Percentiles rank a stretch among this genome's conserved stretches.
Evolutionary conservation across 495 filamentous ascomycete genomes (phyloP).

Genomic region (Penicillium flavigenum): DNA sequence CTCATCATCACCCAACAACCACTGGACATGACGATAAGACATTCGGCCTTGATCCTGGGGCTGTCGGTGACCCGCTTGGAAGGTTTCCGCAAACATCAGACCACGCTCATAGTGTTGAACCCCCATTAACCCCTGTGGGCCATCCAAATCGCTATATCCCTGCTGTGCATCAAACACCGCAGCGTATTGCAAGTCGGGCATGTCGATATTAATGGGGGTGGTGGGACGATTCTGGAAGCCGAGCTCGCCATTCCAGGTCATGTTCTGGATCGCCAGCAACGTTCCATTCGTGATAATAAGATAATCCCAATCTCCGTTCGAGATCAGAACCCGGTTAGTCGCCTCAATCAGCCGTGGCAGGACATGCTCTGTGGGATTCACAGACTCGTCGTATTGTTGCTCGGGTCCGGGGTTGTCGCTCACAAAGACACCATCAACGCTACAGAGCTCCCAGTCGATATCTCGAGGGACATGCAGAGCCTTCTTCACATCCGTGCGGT

Average conservation of each 20-base stretch:
- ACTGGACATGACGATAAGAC: constrained; percentile 8
- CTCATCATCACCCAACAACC: constrained; percentile 8
- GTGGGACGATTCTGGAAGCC: constrained; percentile 4
- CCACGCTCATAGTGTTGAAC: constrained; percentile 9
- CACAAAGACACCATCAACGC: constrained; percentile 5
- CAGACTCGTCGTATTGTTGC: neutral
- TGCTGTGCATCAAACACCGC: neutral
- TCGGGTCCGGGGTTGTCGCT: neutral
- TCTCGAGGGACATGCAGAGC: constrained; percentile 3
- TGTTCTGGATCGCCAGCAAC: constrained; percentile 62
- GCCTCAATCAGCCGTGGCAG: constrained; percentile 4
- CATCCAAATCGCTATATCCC: neutral
- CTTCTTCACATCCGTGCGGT: constrained; percentile 5
- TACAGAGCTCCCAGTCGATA: constrained; percentile 7
- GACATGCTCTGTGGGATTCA: constrained; percentile 3
- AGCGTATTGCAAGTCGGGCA: constrained; percentile 5
- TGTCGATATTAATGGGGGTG: neutral
- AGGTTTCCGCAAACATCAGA: constrained; percentile 9
- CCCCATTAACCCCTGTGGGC: constrained; percentile 6
- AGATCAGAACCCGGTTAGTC: neutral
- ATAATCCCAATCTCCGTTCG: constrained; percentile 9
- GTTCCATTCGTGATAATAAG: constrained; percentile 46
- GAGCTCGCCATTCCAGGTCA: constrained; percentile 62
- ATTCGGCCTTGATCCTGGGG: constrained; percentile 5
- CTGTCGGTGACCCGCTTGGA: constrained; percentile 4